phyloP scores from a whole-genome alignment of 108 stramenopile species.

The Cyclotella sp. region DNA sequence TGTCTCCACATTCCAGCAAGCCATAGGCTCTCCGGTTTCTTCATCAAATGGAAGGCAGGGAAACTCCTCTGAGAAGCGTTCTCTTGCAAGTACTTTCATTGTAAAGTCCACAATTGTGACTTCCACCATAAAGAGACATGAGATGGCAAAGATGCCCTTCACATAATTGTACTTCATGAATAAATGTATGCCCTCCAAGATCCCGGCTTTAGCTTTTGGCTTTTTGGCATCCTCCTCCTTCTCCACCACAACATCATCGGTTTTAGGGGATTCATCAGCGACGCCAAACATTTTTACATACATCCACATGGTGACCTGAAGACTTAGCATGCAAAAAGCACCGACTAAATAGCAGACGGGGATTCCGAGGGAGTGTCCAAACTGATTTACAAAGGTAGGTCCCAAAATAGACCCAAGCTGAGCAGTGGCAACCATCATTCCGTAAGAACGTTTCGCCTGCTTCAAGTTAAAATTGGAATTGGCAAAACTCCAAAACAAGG shows the following conservation, averaged over 20 bases:
- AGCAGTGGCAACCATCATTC: slow-evolving; percentile 94
- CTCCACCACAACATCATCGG: slow-evolving; percentile 51
- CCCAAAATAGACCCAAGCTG: slow-evolving; percentile 95
- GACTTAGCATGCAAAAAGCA: slow-evolving; percentile 81
- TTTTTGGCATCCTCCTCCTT: slow-evolving; percentile 55
- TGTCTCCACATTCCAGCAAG: slow-evolving; percentile 71
- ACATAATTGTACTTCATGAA: slow-evolving; percentile 95
- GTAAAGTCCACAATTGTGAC: slow-evolving; percentile 97
- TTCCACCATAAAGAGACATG: slow-evolving; percentile 98
- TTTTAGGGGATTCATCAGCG: slow-evolving; percentile 15
- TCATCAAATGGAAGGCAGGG: slow-evolving; percentile 68
- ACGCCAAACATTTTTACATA: slow-evolving; percentile 89
- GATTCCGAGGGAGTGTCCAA: slow-evolving; percentile 73
- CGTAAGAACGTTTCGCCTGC: slow-evolving; percentile 94
- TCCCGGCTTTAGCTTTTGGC: slow-evolving; percentile 78
- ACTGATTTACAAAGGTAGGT: slow-evolving; percentile 86
- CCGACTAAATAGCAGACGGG: slow-evolving; percentile 84
- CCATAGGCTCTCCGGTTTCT: slow-evolving; percentile 58
- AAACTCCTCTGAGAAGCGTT: slow-evolving; percentile 83
- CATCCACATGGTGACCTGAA: slow-evolving; percentile 91
- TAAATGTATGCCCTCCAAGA: slow-evolving; percentile 92
- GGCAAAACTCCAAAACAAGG: slow-evolving; percentile 95
- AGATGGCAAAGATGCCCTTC: slow-evolving; percentile 97
- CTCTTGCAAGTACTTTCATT: slow-evolving; percentile 95
- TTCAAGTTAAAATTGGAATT: slow-evolving; percentile 93